Conservation (phyloP, 352 stramenopile species). For the Phytophthora pistaciae region DNA sequence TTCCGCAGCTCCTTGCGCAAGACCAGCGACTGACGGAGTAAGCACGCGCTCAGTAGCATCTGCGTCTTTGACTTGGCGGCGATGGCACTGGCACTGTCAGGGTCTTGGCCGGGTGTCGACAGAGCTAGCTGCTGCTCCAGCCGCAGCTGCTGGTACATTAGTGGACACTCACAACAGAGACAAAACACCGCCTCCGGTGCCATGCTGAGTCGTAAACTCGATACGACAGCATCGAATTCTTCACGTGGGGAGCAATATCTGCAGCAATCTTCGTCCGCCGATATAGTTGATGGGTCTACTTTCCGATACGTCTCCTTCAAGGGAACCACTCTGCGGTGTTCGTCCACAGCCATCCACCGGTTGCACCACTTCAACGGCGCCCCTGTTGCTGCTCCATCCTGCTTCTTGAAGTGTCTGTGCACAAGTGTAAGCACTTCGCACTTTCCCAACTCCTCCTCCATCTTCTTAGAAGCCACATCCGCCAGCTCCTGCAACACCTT, state of each 20-base stretch:
- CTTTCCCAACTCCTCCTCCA: slow-evolving; percentile 18
- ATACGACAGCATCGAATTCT: slow-evolving; percentile 13
- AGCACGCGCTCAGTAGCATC: slow-evolving; percentile 37
- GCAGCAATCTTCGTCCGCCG: slow-evolving; percentile 7
- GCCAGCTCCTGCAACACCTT: slow-evolving; percentile 36
- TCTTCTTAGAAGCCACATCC: slow-evolving; percentile 7
- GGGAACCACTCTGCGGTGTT: slow-evolving; percentile 29
- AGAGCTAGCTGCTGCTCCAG: slow-evolving; percentile 15
- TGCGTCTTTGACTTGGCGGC: neutral
- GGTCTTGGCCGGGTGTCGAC: slow-evolving; percentile 7
- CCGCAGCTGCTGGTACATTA: slow-evolving; percentile 19
- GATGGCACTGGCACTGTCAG: slow-evolving; percentile 9
- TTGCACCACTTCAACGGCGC: slow-evolving; percentile 6
- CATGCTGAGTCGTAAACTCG: slow-evolving; percentile 1
- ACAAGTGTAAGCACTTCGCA: slow-evolving; percentile 42
- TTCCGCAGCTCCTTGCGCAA: slow-evolving; percentile 39
- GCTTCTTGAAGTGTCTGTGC: slow-evolving; percentile 19
- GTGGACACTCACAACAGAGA: slow-evolving; percentile 31
- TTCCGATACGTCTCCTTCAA: slow-evolving; percentile 23
- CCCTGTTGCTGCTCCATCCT: neutral
- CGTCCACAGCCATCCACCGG: slow-evolving; percentile 33
- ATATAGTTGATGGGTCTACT: neutral
- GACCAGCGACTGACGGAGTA: slow-evolving; percentile 39
- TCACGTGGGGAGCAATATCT: slow-evolving; percentile 18
- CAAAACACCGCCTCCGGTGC: slow-evolving; percentile 17